Base-by-base conservation (phyloP, 495 filamentous ascomycete species). In the Aspergillus asperescens region DNA sequence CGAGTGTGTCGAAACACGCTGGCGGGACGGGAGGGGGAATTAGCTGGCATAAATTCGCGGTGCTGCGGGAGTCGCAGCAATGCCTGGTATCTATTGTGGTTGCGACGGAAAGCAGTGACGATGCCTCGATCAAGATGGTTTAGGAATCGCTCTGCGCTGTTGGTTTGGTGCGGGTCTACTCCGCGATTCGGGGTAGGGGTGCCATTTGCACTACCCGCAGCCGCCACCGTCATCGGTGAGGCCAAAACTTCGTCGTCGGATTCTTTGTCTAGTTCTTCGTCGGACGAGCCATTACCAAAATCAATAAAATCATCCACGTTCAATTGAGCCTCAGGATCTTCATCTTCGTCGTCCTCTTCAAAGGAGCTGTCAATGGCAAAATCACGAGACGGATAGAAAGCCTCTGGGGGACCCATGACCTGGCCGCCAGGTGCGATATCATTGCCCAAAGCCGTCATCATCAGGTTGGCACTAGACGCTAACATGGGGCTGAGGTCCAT, bases 51-150 rank as follows among this genome's bases (percentile, higher is more conserved):
- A 45, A 76, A 76, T 50, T 76, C 73, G 24, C 71, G 68, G 51
- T 76, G 73, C 41, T 76, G 73, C 3, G 81, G 84, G 54, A 81
- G 79, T 63, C 81, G 82, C 54, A 80, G 72, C 50, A 87, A 74
- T 29, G 85, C 77, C 56, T 86, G 79, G 61, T 87, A 84, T 52
- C 84, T 82, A 61, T 81, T 81, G 64, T 91, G 85, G 61, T 90
- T 87, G 31, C 81, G 81, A 34, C 87, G 86, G 72, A 91, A 93
- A 7, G 87, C 84, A 27, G 85, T 86, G 52, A 90, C 86, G 31
- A 84, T 77, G 46, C 82, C 80, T 37, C 79, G 74, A 57, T 85
- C 81, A 48, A 90, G 81, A 51, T 89, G 87, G 47, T 81, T 81
- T 31, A 90, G 72, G 60, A 83, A 80, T 18, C 65, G 62, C 47